phyloP scores from a whole-genome alignment of 2,329 filamentous ascomycete species.

The Fusarium pseudocircinatum region DNA sequence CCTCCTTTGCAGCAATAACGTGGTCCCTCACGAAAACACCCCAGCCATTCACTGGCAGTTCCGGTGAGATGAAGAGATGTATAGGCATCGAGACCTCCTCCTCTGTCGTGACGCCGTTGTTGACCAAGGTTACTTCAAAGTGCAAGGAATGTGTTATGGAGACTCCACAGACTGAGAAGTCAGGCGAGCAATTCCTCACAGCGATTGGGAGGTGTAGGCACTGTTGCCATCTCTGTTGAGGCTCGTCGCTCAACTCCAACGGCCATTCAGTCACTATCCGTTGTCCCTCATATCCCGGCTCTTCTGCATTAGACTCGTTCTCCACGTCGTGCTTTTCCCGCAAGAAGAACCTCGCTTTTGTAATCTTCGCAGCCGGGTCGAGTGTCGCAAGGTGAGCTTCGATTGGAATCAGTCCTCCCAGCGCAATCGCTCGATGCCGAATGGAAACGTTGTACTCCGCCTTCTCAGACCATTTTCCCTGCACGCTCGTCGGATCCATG shows the following conservation, averaged over 20 bases:
- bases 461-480: not conserved
- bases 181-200: not conserved
- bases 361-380: fast-evolving
- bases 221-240: not conserved
- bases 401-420: not conserved
- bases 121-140: not conserved
- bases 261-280: conserved; percentile 10
- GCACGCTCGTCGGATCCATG: not conserved
- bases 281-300: not conserved
- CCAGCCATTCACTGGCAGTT: not conserved
- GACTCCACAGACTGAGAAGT: not conserved
- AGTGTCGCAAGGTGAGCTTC: not conserved
- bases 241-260: not conserved
- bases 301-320: fast-evolving
- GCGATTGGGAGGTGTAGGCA: conserved; percentile 1
- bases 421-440: not conserved
- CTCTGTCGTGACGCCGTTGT: not conserved
- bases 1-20: not conserved
- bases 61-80: conserved; percentile 3
- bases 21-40: not conserved
- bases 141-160: not conserved
- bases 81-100: conserved; percentile 1
- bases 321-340: not conserved
- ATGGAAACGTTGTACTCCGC: conserved; percentile 3
- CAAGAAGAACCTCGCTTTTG: not conserved